Conservation (phyloP, 129 eudicot species). For the Centaurea solstitialis region DNA sequence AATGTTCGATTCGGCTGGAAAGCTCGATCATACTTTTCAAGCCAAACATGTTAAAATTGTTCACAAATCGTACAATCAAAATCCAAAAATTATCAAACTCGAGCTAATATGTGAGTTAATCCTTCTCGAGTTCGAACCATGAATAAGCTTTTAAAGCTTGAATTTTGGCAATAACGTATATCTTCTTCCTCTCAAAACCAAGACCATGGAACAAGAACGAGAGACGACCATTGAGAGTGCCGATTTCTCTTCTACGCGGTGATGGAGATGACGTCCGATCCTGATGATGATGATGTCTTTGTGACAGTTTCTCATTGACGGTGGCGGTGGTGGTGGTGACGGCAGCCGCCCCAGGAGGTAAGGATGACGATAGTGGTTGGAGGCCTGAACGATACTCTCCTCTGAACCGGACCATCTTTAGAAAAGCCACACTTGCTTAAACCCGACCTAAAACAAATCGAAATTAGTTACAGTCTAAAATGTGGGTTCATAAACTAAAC, state of each 20-base stretch:
- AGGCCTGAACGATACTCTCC: constrained; percentile 1
- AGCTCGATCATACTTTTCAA: background rate
- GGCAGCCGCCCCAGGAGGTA: background rate
- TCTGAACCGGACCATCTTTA: background rate
- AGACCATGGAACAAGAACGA: background rate
- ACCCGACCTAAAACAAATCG: constrained; percentile 16
- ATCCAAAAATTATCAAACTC: no score
- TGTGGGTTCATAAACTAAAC: background rate
- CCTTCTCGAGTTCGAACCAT: background rate
- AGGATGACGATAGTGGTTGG: background rate
- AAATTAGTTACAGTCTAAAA: background rate
- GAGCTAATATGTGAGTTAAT: no score
- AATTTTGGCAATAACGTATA: background rate
- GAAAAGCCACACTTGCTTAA: constrained; percentile 2
- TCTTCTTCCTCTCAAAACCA: background rate
- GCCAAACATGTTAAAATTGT: background rate
- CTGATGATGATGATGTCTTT: background rate
- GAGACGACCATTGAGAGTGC: background rate
- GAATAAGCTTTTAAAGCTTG: background rate
- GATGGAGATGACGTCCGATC: background rate
- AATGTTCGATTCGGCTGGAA: background rate
- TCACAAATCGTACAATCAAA: background rate
- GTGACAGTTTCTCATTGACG: background rate
- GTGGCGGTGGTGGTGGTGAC: background rate
- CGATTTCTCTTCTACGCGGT: background rate